These are phyloP conservation scores for Oenanthe sinensis DNA, from an alignment of 129 eudicot species.

Conservation along the genomic window DNA sequence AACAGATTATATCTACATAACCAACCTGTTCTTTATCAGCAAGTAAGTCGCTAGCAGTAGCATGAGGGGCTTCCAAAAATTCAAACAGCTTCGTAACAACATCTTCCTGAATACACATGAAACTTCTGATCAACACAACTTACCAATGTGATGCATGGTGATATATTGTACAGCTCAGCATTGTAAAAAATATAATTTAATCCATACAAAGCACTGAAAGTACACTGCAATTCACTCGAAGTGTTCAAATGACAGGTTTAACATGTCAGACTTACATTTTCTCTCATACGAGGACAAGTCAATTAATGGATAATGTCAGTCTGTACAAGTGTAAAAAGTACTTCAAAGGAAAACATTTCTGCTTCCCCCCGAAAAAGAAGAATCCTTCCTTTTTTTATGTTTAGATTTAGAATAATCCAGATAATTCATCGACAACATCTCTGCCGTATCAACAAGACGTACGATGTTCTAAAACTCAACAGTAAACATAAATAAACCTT, in stretches of 20 bases:
- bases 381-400: not conserved
- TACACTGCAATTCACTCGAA: not conserved
- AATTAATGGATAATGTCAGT: not conserved
- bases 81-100: conserved; percentile 70
- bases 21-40: conserved; percentile 86
- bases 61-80: conserved; percentile 78
- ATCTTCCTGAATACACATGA: conserved; percentile 59
- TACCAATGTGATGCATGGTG: not conserved
- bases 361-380: not conserved
- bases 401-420: not conserved
- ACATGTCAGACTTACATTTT: not conserved
- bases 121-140: not conserved
- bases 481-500: conserved; percentile 48
- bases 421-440: not conserved
- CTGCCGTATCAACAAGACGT: not conserved
- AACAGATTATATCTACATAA: not conserved
- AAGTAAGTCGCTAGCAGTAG: conserved; percentile 64
- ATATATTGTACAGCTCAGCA: not conserved
- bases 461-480: too few relatives aligned
- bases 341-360: not conserved
- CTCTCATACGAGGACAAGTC: not conserved
- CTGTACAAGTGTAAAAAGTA: not conserved
- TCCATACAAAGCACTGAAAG: not conserved
- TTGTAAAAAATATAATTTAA: not conserved
- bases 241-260: not conserved